Evolutionary conservation across 1,284 basidiomycete species (phyloP), one percentile per base, ranked within the genome.

Genomic region (Hypsizygus ulmarius): DNA sequence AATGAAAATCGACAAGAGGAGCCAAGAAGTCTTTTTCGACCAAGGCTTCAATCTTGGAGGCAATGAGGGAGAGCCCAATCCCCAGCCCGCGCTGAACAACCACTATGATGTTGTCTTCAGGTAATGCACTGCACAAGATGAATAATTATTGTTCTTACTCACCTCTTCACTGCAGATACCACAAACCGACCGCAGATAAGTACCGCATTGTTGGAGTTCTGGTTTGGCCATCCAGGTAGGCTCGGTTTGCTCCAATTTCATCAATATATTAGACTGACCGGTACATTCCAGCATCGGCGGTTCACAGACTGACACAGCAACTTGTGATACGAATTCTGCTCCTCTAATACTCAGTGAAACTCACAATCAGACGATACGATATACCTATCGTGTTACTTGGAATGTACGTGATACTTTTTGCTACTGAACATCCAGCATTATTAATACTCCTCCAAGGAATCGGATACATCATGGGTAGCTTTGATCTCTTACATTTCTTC

Each of bases 311-410:
- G 69, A 61, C 6, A 59, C 64, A 19, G 59, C 68, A 19, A 69
- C 61, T 39, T 78, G 68, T 54, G 70, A 62, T 64, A 72, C 61
- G 68, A 77, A 63, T 58, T 69, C 43, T 39, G 56, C 47, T 33
- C 79, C 81, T 5, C 68, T 93, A 18, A 62, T 80, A 34, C 72
- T 97, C 11, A 78, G 70, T 47, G 87, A 93, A 64, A 70, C 74
- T 1, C 62, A 69, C 38, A 68, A 74, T 8, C 92, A 87, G 56
- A 69, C 74, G n/a, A 75, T 98, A 48, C 84, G 83, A 14, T 98
- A 94, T 64, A 94, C 95, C 0, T 98, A 97, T 64, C 81, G 85
- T 37, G 81, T 98, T 3, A 82, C 81, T 45, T 99, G 94, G 90
- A 80, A 82, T 63, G 90, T 87, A 61, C 65, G 84, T 63, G 18